Evolutionary conservation across 148 eudicot species (phyloP), one percentile per base, ranked within the genome.

Genomic region (Mesembryanthemum crystallinum): DNA sequence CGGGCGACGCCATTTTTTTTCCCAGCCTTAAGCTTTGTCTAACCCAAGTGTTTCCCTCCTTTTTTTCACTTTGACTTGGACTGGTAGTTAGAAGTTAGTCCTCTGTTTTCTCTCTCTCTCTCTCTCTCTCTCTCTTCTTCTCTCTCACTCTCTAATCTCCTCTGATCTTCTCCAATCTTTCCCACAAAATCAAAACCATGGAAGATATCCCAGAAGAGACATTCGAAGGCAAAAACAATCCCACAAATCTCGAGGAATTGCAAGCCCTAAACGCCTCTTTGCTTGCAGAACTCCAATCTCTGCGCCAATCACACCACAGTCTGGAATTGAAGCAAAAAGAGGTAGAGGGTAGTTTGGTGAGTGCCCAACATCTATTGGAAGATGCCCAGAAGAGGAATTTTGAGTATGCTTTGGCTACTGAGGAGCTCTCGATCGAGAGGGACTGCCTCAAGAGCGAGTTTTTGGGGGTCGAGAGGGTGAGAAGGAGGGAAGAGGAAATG

Each of bases 71-170:
- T 11, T 14, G 21, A 51, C 8, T 23, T 43, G 75, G 64, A 47
- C 32, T 58, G 58, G 30, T 76, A 61, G 85, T 80, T 73, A 80
- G 77, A 79, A 83, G 86, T 80, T 83, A 8, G 55, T 28, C 35
- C 20, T 33, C 33, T 13, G 20, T 23, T 18, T 18, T 11, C 62
- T 27, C 63, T 24, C 17, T 13, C 12, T 20, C 32, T 17, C 13
- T n/a, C 51, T 13, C 29, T 10, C 3, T n/a, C 20, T 49, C 27
- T n/a, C 72, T 68, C 61, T 49, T 62, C 64, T 12, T 69, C 17
- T 30, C 7, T 43, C 4, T 8, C 1, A 55, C 66, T 27, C 72
- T 43, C 37, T 55, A 13, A 30, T 21, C 3, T 67, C 11, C 6
- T 77, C 66, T 63, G 39, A 37, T n/a, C 54, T 57, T 1, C 71